Evolutionary conservation across 148 eudicot species (phyloP).

Genomic region (Simmondsia chinensis): DNA sequence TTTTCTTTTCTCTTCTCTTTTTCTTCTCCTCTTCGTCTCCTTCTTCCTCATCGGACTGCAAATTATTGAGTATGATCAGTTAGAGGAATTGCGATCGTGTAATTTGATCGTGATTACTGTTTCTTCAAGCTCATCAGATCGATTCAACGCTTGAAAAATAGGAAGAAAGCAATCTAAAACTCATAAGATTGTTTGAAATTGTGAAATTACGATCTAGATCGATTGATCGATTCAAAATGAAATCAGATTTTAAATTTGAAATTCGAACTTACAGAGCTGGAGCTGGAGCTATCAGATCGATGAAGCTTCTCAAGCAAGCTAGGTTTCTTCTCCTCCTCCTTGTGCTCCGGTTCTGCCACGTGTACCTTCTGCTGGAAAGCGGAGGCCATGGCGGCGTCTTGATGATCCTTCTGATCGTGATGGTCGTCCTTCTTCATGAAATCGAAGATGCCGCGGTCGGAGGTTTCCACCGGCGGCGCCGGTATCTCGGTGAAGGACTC

Average conservation of each 20-base stretch:
- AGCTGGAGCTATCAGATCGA: conserved; percentile 35
- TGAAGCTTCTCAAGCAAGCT: conserved; percentile 38
- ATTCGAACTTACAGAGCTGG: conserved; percentile 73
- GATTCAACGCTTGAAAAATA: no score
- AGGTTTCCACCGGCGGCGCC: conserved; percentile 21
- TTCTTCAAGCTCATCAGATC: no score
- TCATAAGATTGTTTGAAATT: no score
- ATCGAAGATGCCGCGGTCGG: conserved; percentile 63
- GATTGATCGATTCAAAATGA: no score
- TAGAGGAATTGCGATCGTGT: no score
- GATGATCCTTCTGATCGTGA: conserved; percentile 3
- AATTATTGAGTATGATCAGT: no score
- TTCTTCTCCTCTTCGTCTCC: conserved; percentile 23
- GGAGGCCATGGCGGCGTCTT: conserved; percentile 30
- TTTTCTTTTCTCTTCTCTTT: conserved; percentile 26
- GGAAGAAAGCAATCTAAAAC: no score
- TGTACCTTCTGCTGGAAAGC: conserved; percentile 48
- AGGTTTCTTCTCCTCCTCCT: conserved; percentile 26
- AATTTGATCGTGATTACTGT: no score
- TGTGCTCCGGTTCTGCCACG: conserved; percentile 25
- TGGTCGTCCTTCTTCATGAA: conserved; percentile 40
- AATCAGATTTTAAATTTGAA: no score
- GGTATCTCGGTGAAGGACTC: no score
- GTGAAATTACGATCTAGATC: no score
- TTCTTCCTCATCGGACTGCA: conserved; percentile 55